Conservation (phyloP, 352 stramenopile genomes). For the Phytopythium boreale region DNA sequence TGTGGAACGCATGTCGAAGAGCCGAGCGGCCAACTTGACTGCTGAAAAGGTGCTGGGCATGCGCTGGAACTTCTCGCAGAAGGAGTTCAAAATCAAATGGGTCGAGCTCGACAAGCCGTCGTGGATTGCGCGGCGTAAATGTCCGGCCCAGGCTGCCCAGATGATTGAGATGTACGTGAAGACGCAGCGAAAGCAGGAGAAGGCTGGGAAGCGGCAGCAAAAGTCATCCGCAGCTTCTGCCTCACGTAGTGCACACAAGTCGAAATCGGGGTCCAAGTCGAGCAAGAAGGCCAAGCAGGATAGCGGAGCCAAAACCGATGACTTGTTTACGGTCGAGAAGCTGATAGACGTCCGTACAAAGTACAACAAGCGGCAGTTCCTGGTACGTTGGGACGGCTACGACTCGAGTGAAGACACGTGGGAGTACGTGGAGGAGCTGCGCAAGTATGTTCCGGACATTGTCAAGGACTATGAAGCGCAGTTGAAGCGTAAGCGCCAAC, state of each 20-base stretch:
- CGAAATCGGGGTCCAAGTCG: not conserved
- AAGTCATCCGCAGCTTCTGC: not conserved
- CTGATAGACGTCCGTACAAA: constrained; percentile 51
- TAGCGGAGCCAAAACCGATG: constrained; percentile 5
- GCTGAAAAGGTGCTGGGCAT: constrained; percentile 28
- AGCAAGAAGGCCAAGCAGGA: not conserved
- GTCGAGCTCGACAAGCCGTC: constrained; percentile 12
- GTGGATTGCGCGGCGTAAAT: constrained; percentile 38
- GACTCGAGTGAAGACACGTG: constrained; percentile 63
- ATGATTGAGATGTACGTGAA: constrained; percentile 30
- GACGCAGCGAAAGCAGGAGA: constrained; percentile 9
- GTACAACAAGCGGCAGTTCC: constrained; percentile 46
- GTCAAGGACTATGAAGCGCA: constrained; percentile 53
- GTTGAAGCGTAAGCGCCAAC: constrained; percentile 4
- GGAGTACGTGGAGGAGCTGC: constrained; percentile 47
- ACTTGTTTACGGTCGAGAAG: constrained; percentile 56
- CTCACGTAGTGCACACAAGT: not conserved
- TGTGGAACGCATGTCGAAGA: constrained; percentile 23
- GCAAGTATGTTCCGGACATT: constrained; percentile 43
- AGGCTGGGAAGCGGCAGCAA: constrained; percentile 11
- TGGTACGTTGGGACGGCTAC: constrained; percentile 71
- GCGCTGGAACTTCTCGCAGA: constrained; percentile 16
- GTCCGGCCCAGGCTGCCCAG: constrained; percentile 19
- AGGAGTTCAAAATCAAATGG: constrained; percentile 41
- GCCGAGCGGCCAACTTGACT: constrained; percentile 11